Base-by-base conservation (phyloP, 1,284 basidiomycete species). In the Cystobasidium sp. region DNA sequence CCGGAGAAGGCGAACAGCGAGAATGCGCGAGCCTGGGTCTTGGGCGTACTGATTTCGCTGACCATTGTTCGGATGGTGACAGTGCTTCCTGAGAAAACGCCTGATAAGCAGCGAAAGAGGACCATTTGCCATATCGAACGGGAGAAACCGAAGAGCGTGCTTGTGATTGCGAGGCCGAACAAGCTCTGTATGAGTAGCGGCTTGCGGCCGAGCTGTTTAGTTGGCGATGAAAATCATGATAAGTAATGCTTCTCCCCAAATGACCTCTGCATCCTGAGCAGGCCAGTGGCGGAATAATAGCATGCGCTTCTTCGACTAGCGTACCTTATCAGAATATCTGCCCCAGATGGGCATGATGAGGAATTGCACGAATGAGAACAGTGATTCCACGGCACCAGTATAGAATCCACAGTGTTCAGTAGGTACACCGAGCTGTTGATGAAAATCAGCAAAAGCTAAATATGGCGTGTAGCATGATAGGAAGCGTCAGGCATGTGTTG, bases 141-240 rank as follows among this genome's bases (percentile, higher is more conserved):
- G 4, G 80, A 78, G 9, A 84, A 61, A 0, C 84, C 84, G 71
- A 84, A 84, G 0, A 79, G 72, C 14, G 82, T 75, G 59, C 81
- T 81, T 1, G 81, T 82, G 16, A 83, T 31, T 8, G 80, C 78
- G 1, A 82, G 79, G 2, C 84, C 84, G 1, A 76, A 24, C 3
- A 84, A 76, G 0, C 83, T 82, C 22, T 81, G 77, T 5, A 84
- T 68, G 5, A 84, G 76, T 0, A 84, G 81, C 0, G 84, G 84
- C 47, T 83, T 84, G 2, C 83, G 76, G 31, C 83, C 83, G 7
- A 63, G 52, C 55, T 58, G 6, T n/a, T 18, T 20, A 81, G 79
- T 0, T 78, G 76, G 66, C 82, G 82, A 31, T 20, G 12, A 63
- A 24, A 16, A 58, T 59, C 9, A 37, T 24, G 20, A 22, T 16